Conservation (phyloP, 202 grass and related monocot genomes). For the Schoenoplectus tabernaemontani region DNA sequence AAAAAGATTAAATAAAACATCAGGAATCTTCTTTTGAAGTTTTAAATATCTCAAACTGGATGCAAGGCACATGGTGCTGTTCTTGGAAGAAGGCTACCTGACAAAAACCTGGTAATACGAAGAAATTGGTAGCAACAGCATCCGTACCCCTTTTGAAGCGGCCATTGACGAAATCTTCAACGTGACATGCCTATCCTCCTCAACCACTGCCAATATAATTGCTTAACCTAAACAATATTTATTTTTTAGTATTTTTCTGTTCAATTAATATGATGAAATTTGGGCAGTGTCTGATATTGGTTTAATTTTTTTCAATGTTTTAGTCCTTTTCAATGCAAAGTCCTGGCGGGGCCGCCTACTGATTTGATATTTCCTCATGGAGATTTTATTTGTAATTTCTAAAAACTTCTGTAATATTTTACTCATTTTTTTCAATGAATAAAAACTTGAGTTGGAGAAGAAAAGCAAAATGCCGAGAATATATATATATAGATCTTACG, state of each 20-base stretch:
- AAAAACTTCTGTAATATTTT: too few relatives aligned
- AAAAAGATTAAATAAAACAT: neutral
- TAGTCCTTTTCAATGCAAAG: constrained; percentile 41
- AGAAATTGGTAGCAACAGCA: constrained; percentile 46
- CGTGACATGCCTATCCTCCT: neutral
- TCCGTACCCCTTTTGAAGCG: constrained; percentile 13
- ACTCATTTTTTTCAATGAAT: too few relatives aligned
- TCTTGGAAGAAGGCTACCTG: constrained; percentile 57
- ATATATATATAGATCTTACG: too few relatives aligned
- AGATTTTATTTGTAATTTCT: too few relatives aligned
- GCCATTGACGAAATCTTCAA: constrained; percentile 72
- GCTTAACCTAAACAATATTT: neutral
- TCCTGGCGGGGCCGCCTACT: constrained; percentile 27
- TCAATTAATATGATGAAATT: neutral
- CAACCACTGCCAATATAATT: constrained; percentile 28
- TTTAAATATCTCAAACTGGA: constrained; percentile 38
- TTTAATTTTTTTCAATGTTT: constrained; percentile 20
- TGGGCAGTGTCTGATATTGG: neutral
- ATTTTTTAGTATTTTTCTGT: neutral
- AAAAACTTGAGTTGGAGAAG: too few relatives aligned
- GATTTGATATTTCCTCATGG: too few relatives aligned
- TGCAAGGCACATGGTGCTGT: constrained; percentile 65
- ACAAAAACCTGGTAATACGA: constrained; percentile 59
- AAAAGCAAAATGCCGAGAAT: too few relatives aligned
- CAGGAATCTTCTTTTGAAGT: neutral